Base-by-base conservation (phyloP, 331 rosid species). In the Malus hybrid region DNA sequence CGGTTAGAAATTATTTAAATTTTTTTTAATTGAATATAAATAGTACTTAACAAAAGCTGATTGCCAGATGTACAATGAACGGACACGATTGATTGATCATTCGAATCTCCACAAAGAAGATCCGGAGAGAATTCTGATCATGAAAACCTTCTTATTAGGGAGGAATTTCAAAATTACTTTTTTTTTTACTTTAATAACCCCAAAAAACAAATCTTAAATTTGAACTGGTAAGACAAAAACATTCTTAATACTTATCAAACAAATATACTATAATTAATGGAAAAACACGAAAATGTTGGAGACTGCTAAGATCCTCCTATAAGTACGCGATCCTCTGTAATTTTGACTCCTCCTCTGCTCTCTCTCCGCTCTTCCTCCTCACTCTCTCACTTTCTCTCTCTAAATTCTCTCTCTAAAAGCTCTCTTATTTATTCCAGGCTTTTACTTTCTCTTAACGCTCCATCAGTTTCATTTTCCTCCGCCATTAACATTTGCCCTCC, bases 241-340 rank as follows among this genome's bases (percentile, higher is more conserved):
- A 24, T 32, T 33, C 9, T 56, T n/a, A 14, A 55, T 39, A 42
- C 5, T 42, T 10, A 42, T 42, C 14, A 10, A 42, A 42, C 48
- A 42, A 42, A 42, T 42, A 42, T 12, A 72, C 13, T 2, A 32
- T 59, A 54, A 18, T 36, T 5, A 54, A 31, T 11, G 18, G 5
- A 5, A 10, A 31, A 55, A 33, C 39, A 33, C 36, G 56, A 57
- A 72, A 59, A 59, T 14, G 67, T 34, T 22, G 67, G 56, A 71
- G 76, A 15, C 74, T 57, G 75, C 16, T 71, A 31, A 71, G 75
- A 63, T 73, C 52, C 78, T 76, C 65, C 84, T 83, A 77, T 77
- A 81, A 57, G 66, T 59, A 13, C 11, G 70, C 54, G 80, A 76
- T 71, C 57, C 65, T 59, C 29, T 20, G 59, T n/a, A 63, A 7